These are phyloP conservation scores for Cladobotryum mycophilum DNA, from an alignment of 2,329 filamentous ascomycete genomes.

Conservation along the genomic window DNA sequence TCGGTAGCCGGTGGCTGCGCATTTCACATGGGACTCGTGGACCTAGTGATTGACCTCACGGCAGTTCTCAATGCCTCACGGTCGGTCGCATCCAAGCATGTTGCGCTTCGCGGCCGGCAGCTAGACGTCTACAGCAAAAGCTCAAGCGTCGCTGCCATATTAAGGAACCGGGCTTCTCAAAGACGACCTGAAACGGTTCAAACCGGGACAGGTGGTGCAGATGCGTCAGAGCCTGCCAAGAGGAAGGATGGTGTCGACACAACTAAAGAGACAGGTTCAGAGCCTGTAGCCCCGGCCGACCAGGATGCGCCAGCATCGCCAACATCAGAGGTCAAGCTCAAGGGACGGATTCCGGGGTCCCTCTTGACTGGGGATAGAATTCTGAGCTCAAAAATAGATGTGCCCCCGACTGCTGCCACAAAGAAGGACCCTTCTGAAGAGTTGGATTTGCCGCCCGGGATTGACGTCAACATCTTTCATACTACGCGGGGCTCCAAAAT, in stretches of 20 bases:
- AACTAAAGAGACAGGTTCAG: background rate
- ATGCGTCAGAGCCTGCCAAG: background rate
- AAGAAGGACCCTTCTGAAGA: slow-evolving; percentile 17
- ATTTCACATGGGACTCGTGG: slow-evolving; percentile 53
- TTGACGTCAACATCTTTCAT: slow-evolving; percentile 45
- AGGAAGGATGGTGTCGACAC: background rate
- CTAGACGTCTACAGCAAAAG: slow-evolving; percentile 44
- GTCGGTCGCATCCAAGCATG: slow-evolving; percentile 57
- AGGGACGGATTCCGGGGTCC: background rate
- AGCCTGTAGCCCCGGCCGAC: background rate
- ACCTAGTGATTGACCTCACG: slow-evolving; percentile 61
- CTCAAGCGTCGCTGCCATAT: slow-evolving; percentile 34
- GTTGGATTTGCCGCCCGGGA: slow-evolving; percentile 32
- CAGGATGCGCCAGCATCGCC: background rate
- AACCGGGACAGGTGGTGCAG: background rate
- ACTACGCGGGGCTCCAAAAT: slow-evolving; percentile 40
- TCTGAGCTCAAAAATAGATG: background rate
- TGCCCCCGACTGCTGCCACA: slow-evolving; percentile 3
- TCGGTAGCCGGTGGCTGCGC: slow-evolving; percentile 17
- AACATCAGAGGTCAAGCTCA: background rate
- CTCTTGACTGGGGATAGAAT: background rate
- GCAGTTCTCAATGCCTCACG: slow-evolving; percentile 64
- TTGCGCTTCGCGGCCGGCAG: slow-evolving; percentile 51
- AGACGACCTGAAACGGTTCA: background rate
- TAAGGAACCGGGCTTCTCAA: slow-evolving; percentile 22